These are phyloP conservation scores for Gigaspora rosea DNA, from an alignment of 192 early-diverging fungal genomes.

Conservation along the genomic window DNA sequence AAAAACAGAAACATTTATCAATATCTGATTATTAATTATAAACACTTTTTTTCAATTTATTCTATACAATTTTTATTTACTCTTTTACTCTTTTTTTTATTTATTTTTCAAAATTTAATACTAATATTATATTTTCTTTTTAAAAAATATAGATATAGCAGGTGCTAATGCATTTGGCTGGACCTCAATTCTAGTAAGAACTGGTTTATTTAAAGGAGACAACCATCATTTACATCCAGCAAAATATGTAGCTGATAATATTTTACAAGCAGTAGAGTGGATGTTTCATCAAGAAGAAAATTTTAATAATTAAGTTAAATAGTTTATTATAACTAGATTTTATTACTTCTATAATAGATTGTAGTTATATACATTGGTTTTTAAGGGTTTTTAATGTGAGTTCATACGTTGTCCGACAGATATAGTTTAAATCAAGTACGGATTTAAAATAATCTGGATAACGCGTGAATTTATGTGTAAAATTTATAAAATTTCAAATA, in stretches of 20 bases:
- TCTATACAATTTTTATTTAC: background rate
- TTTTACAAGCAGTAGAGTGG: slow-evolving; percentile 66
- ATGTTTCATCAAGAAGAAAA: slow-evolving; percentile 33
- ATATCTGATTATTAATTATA: too few species aligned
- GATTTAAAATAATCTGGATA: too few species aligned
- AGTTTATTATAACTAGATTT: too few species aligned
- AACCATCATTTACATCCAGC: slow-evolving; percentile 62
- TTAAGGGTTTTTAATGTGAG: too few species aligned
- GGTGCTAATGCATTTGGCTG: slow-evolving; percentile 75
- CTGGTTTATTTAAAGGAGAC: slow-evolving; percentile 65
- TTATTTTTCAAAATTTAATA: background rate
- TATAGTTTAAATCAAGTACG: too few species aligned
- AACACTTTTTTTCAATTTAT: too few species aligned
- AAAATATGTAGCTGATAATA: slow-evolving; percentile 57
- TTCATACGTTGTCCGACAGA: too few species aligned
- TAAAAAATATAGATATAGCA: slow-evolving; percentile 70
- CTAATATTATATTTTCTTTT: slow-evolving; percentile 42
- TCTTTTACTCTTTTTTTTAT: background rate
- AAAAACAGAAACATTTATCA: too few species aligned
- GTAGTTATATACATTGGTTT: too few species aligned
- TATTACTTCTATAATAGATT: too few species aligned
- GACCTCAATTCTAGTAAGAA: slow-evolving; percentile 70
- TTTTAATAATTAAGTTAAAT: background rate
- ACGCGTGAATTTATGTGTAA: too few species aligned
- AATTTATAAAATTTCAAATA: too few species aligned